Evolutionary conservation across 176 grass and related monocot species (phyloP), one percentile per base, ranked within the genome.

Genomic region (Carex littledalei): DNA sequence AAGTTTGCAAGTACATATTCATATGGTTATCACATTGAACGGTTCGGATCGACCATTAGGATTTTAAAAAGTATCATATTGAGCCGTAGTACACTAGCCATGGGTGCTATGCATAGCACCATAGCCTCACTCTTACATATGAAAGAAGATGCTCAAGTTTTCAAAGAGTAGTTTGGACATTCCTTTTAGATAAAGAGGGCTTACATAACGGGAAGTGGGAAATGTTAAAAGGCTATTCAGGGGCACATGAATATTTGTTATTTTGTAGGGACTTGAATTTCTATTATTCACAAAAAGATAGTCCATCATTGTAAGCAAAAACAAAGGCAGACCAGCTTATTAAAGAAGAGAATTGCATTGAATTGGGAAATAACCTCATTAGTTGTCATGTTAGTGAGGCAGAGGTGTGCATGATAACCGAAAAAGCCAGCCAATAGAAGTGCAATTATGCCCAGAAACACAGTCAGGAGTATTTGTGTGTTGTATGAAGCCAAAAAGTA

Each of bases 361-460:
- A 4, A 43, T 64, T 43, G 6, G 13, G 6, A 3, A 83, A 69
- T 81, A 63, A 98, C 96, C 96, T 98, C 96, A 12, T 98, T 98
- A 3, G 96, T 95, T 45, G 96, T 98, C 13, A 86, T 95, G 85
- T 98, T 98, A 31, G 80, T 84, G 80, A 98, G 79, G 74, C 96
- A 98, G 77, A 99, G 96, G 81, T 99, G 91, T 34, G 79, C 18
- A 86, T 99, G 96, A 60, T 99, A 95, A 71, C 85, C 93, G 80
- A 94, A 94, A 83, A 99, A 99, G 3, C 93, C 93, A 77, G 93
- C 91, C 87, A 99, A 89, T 65, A 99, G 87, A 84, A 99, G 85
- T 50, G 96, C 85, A 60, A 99, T 54, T 92, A 99, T 92, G 52
- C 86, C 87, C 83, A 99, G 86, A 89, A 99, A 99, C 67, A 99